phyloP scores from a whole-genome alignment of 2,329 filamentous ascomycete genomes.

The Arachnomyces sp. region DNA sequence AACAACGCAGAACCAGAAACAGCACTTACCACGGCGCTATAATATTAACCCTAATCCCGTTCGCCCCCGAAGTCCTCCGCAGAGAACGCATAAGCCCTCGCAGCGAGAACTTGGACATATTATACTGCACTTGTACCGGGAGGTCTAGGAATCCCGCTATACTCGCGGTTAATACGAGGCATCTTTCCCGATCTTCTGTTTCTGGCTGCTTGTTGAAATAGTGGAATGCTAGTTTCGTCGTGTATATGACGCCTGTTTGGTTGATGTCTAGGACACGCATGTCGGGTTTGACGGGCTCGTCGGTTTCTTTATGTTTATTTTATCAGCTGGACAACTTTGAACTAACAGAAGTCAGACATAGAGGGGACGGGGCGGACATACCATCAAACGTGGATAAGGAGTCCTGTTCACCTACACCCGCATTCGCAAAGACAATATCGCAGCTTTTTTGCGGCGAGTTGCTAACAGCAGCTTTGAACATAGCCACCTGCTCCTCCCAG shows the following conservation, averaged over 20 bases:
- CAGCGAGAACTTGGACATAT: slow-evolving; percentile 29
- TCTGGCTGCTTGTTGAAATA: slow-evolving; percentile 28
- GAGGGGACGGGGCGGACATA: neutral
- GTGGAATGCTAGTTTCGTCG: slow-evolving; percentile 37
- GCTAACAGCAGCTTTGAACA: slow-evolving; percentile 20
- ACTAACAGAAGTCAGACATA: too few species aligned
- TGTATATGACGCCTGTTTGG: slow-evolving; percentile 37
- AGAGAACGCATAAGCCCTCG: slow-evolving; percentile 32
- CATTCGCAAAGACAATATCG: slow-evolving; percentile 26
- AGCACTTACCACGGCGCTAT: slow-evolving; percentile 33
- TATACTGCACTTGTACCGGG: slow-evolving; percentile 26
- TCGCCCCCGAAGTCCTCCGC: slow-evolving; percentile 22
- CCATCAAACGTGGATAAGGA: slow-evolving; percentile 19
- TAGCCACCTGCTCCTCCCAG: slow-evolving; percentile 25
- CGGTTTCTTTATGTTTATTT: slow-evolving; percentile 6
- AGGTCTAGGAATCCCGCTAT: slow-evolving; percentile 28
- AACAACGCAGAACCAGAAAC: neutral
- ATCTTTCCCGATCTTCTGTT: slow-evolving; percentile 20
- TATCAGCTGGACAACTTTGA: neutral
- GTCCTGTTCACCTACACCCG: slow-evolving; percentile 23
- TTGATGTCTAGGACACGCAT: slow-evolving; percentile 33
- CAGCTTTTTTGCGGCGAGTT: slow-evolving; percentile 21
- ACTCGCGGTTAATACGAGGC: slow-evolving; percentile 27
- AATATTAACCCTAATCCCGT: slow-evolving; percentile 29
- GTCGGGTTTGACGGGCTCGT: slow-evolving; percentile 21